These are phyloP conservation scores for Coffea humblotiana DNA, from an alignment of 305 asterid species.

Conservation along the genomic window DNA sequence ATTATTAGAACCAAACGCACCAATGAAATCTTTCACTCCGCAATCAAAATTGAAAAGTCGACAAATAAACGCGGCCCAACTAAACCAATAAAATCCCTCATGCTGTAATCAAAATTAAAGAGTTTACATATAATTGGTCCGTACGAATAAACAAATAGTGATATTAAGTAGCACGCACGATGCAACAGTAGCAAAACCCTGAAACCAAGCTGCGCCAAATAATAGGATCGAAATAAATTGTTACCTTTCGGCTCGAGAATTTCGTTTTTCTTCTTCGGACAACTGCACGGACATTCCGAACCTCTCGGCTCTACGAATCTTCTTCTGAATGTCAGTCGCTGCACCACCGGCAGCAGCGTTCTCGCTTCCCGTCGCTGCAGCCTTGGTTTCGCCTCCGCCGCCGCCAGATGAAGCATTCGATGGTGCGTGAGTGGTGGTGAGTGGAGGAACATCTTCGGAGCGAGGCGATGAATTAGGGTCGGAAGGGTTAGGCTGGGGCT, in stretches of 20 bases:
- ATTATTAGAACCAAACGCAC: background rate
- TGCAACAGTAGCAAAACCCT: too few species aligned
- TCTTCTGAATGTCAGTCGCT: slow-evolving; percentile 34
- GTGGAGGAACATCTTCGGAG: slow-evolving; percentile 6
- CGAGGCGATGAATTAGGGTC: slow-evolving; percentile 16
- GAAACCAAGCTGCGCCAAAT: background rate
- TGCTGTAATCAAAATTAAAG: background rate
- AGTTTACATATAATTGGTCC: too few species aligned
- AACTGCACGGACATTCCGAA: slow-evolving; percentile 36
- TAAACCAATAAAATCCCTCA: background rate
- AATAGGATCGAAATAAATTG: background rate
- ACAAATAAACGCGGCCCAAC: background rate
- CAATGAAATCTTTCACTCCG: background rate
- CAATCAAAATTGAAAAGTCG: background rate
- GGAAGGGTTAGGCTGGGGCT: slow-evolving; percentile 12
- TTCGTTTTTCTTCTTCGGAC: slow-evolving; percentile 39
- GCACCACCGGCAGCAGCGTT: slow-evolving; percentile 16
- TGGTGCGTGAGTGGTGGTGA: background rate
- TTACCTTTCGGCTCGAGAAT: slow-evolving; percentile 46
- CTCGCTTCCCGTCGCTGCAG: background rate
- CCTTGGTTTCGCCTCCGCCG: slow-evolving; percentile 19
- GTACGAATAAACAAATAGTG: too few species aligned
- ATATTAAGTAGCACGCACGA: too few species aligned
- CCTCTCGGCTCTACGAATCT: slow-evolving; percentile 42
- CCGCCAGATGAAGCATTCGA: slow-evolving; percentile 12